Percentiles rank a stretch among this genome's conserved stretches.
Conservation (phyloP, 2,329 filamentous ascomycete species). For the Phoma sp. region DNA sequence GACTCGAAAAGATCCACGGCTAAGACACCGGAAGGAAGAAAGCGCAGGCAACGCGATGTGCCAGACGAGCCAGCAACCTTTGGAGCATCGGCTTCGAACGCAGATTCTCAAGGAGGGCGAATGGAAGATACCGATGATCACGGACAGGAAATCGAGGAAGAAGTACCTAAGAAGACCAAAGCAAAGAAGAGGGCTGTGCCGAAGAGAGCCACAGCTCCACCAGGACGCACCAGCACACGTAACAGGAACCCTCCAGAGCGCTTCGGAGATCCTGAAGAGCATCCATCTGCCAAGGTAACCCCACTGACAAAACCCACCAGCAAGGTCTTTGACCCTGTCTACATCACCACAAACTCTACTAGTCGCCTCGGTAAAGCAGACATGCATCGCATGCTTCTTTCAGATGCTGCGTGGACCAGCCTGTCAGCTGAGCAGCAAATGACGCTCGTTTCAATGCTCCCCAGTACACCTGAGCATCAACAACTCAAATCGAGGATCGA, state of each 20-base stretch:
- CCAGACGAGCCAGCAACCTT: not conserved
- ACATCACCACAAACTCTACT: constrained; percentile 41
- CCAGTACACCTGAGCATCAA: constrained; percentile 22
- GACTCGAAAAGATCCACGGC: not conserved
- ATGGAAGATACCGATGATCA: not conserved
- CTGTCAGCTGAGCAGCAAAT: constrained; percentile 31
- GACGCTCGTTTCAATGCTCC: constrained; percentile 33
- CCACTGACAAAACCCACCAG: constrained; percentile 17
- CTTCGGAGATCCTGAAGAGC: constrained; percentile 21
- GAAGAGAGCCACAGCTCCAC: constrained; percentile 13
- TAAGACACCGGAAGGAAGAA: not conserved
- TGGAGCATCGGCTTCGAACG: not conserved
- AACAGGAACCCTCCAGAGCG: constrained; percentile 39
- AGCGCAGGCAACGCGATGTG: not conserved
- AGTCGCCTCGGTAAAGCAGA: constrained; percentile 42
- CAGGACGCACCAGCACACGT: constrained; percentile 29
- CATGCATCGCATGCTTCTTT: constrained; percentile 43
- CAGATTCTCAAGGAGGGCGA: not conserved
- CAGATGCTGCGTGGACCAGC: constrained; percentile 38
- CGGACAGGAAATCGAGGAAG: not conserved
- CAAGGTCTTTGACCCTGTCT: constrained; percentile 40
- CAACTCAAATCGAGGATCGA: constrained; percentile 22
- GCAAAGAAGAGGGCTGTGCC: constrained; percentile 14
- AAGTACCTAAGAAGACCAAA: constrained; percentile 7
- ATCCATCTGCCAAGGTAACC: constrained; percentile 11